phyloP scores from a whole-genome alignment of 1,139 yeast genomes.

The Candida sp. region DNA sequence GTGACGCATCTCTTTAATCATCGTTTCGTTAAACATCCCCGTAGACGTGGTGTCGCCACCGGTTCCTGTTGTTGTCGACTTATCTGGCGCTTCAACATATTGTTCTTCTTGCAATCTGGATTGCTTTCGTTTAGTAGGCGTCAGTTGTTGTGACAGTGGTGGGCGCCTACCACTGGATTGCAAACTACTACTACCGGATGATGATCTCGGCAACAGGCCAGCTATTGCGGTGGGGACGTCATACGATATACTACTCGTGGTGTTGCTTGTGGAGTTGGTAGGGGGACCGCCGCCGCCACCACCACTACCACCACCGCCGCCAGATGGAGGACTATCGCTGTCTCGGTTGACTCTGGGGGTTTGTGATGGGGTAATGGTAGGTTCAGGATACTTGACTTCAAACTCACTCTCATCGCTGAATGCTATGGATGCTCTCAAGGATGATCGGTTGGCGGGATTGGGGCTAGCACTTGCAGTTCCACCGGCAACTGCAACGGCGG shows the following conservation, averaged over 20 bases:
- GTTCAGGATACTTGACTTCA: conserved; percentile 15
- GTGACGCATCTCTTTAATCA: conserved; percentile 15
- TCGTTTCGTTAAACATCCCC: conserved; percentile 13
- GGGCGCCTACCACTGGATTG: neutral
- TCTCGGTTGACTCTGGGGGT: conserved; percentile 11
- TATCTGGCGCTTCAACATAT: conserved; percentile 4
- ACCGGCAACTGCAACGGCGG: neutral
- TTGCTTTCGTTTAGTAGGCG: neutral
- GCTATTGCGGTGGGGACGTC: conserved; percentile 11
- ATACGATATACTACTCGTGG: conserved; percentile 2
- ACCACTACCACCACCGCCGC: neutral
- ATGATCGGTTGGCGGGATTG: conserved; percentile 7
- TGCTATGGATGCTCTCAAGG: conserved; percentile 11
- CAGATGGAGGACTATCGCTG: conserved; percentile 4
- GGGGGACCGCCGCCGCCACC: no score
- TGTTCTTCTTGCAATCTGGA: conserved; percentile 2
- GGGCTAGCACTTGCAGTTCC: neutral
- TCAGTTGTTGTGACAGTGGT: neutral
- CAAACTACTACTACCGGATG: neutral
- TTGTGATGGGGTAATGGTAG: conserved; percentile 14
- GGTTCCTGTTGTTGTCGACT: neutral
- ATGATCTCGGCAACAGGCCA: conserved; percentile 12
- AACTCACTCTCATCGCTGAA: conserved; percentile 19
- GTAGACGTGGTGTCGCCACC: neutral
- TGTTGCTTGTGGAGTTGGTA: conserved; percentile 1